A percentile compares a stretch with the other conserved stretches of the same genome.
Evolutionary conservation across 2,329 filamentous ascomycete genomes (phyloP).

Genomic region (Periconia sp.): DNA sequence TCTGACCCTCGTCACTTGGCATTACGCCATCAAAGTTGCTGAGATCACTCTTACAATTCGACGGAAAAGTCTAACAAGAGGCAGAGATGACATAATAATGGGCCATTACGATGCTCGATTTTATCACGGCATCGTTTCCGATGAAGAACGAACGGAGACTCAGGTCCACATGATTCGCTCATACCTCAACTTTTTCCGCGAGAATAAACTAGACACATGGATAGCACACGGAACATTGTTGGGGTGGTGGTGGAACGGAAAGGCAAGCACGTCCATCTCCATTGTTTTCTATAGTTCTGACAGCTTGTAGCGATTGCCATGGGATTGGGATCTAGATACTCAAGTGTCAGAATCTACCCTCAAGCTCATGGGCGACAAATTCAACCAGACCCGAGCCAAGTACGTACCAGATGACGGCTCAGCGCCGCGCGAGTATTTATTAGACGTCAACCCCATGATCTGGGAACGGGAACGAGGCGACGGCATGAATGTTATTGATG

Average conservation of each 20-base stretch:
- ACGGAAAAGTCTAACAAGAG: constrained; percentile 12
- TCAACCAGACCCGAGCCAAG: constrained; percentile 67
- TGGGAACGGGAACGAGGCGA: constrained; percentile 63
- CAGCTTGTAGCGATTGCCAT: constrained; percentile 67
- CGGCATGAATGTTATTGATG: constrained; percentile 80
- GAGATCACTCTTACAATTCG: background rate
- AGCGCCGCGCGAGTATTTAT: constrained; percentile 61
- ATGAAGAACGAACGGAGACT: constrained; percentile 66
- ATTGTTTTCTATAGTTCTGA: constrained; percentile 14
- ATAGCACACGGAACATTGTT: constrained; percentile 81
- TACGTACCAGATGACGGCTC: constrained; percentile 39
- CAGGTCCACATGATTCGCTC: constrained; percentile 71
- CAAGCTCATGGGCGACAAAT: constrained; percentile 62
- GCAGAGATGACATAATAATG: constrained; percentile 53
- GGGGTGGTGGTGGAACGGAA: constrained; percentile 86
- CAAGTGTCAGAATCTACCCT: constrained; percentile 73
- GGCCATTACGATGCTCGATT: constrained; percentile 76
- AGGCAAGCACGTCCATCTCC: constrained; percentile 43
- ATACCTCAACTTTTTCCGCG: constrained; percentile 68
- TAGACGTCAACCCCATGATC: constrained; percentile 76
- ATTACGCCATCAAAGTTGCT: background rate
- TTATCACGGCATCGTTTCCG: constrained; percentile 64
- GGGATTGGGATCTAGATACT: constrained; percentile 84
- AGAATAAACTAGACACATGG: constrained; percentile 75
- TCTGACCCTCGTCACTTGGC: background rate